Base-by-base conservation (phyloP, 1,139 yeast genomes). In the Geotrichum carabidarum region DNA sequence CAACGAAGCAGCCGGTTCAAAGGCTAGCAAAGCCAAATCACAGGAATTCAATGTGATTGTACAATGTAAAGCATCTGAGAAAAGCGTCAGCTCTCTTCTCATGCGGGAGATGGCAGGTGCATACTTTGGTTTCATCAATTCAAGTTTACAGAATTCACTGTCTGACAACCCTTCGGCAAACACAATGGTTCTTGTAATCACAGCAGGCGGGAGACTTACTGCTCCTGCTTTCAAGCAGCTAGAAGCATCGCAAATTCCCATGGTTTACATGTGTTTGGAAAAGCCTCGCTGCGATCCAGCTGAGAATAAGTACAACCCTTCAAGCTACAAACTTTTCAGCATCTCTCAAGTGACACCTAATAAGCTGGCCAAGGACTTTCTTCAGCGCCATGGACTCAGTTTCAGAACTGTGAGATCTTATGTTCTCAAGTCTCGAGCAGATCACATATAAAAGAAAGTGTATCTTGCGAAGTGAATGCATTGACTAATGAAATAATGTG, bases 21-120 rank as follows among this genome's bases (percentile, higher is more conserved):
- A 35, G 38, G 14, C 38, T 35, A 12, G n/a, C n/a, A 14, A 35
- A 35, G 14, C 27, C 30, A 40, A 40, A 18, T 40, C 43, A 6
- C n/a, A 8, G n/a, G 37, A 31, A 6, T 45, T 47, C 14, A 46
- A 50, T 34, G 54, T 54, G 8, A 45, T 54, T 45, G 50, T 54
- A 3, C 57, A 54, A 38, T 54, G 57, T 22, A 54, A 54, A 32
- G 50, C 53, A 12, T 46, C 54, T 8, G 38, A 45, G 36, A 27
- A 51, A n/a, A 32, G 51, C 17, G 54, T 50, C n/a, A 45, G 54
- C 12, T 50, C 57, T 2, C 27, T 45, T 14, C 43, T 50, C 14
- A 45, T 54, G 48, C 54, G 57, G 11, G 53, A 54, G 17, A 50
- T 54, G 57, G 53, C 53, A 9, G 57, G 57, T 8, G 51, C 56